Conservation (phyloP, 2,329 filamentous ascomycete genomes). For the Simplicillium sp. region DNA sequence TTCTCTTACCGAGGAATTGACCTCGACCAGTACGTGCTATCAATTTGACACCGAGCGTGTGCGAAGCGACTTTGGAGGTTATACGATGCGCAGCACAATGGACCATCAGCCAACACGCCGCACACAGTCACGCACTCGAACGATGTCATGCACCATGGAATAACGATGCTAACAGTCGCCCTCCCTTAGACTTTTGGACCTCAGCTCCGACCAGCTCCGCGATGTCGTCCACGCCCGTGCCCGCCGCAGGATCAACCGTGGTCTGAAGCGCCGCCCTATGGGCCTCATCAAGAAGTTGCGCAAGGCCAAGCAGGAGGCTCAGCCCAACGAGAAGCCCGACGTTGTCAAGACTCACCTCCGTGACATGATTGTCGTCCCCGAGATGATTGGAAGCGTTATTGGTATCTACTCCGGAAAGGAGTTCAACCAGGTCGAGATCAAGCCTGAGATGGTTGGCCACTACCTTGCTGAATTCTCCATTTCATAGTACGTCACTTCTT, state of each 20-base stretch:
- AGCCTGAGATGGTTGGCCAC: slow-evolving; percentile 99
- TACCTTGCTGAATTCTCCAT: slow-evolving; percentile 99
- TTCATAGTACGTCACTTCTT: slow-evolving; percentile 72
- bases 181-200: slow-evolving; percentile 77
- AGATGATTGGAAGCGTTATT: slow-evolving; percentile 99
- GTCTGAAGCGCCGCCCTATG: slow-evolving; percentile 99
- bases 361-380: slow-evolving; percentile 99
- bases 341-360: slow-evolving; percentile 98
- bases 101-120: no score
- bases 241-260: slow-evolving; percentile 98
- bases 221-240: slow-evolving; percentile 99
- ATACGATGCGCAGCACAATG: neutral
- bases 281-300: slow-evolving; percentile 99
- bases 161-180: slow-evolving; percentile 8
- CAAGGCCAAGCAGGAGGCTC: slow-evolving; percentile 97
- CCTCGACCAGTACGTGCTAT: slow-evolving; percentile 82
- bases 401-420: slow-evolving; percentile 99
- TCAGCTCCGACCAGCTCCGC: slow-evolving; percentile 95
- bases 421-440: slow-evolving; percentile 99
- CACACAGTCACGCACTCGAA: no score
- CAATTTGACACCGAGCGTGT: slow-evolving; percentile 15
- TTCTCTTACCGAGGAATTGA: slow-evolving; percentile 99
- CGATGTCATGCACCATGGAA: no score
- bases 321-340: slow-evolving; percentile 99
- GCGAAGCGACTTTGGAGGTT: slow-evolving; percentile 3